Evolutionary conservation across 495 filamentous ascomycete species (phyloP).

Genomic region (Pyrenula massariospora): DNA sequence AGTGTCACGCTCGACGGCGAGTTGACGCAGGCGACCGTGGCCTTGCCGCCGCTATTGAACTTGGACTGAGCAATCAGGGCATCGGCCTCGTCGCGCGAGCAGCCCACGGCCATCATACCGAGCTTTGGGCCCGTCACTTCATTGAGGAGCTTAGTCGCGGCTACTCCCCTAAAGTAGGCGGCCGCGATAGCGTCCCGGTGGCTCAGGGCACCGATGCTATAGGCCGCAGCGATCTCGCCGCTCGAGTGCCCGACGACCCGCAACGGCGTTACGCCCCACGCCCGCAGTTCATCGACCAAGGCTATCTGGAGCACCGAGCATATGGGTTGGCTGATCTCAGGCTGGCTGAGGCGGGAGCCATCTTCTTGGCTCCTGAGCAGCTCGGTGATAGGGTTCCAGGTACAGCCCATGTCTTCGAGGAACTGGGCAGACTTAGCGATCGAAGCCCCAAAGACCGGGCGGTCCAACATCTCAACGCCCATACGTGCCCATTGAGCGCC

Average conservation of each 20-base stretch:
- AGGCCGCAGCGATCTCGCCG: conserved; percentile 29
- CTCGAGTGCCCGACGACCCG: conserved; percentile 26
- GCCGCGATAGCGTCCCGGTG: background rate
- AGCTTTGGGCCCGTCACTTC: conserved; percentile 5
- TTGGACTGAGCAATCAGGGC: conserved; percentile 10
- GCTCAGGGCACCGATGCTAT: background rate
- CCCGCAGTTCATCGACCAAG: conserved; percentile 21
- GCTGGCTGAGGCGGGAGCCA: conserved; percentile 12
- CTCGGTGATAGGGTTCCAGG: conserved; percentile 14
- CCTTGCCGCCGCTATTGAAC: conserved; percentile 3
- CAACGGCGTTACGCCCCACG: conserved; percentile 18
- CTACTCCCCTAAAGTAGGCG: background rate
- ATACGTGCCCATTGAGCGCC: conserved; percentile 22
- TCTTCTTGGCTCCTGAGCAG: conserved; percentile 3
- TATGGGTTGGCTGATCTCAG: conserved; percentile 23
- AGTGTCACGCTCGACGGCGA: conserved; percentile 21
- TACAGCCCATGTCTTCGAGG: conserved; percentile 4
- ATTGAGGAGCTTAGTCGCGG: background rate
- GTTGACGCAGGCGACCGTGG: conserved; percentile 22
- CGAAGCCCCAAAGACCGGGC: conserved; percentile 1
- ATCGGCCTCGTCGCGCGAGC: conserved; percentile 11
- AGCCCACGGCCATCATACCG: conserved; percentile 23
- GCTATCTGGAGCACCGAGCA: conserved; percentile 32
- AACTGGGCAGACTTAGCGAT: conserved; percentile 4
- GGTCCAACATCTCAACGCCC: conserved; percentile 12